These are phyloP conservation scores for Brassica balearica DNA, from an alignment of 441 rosid genomes.

Conservation along the genomic window DNA sequence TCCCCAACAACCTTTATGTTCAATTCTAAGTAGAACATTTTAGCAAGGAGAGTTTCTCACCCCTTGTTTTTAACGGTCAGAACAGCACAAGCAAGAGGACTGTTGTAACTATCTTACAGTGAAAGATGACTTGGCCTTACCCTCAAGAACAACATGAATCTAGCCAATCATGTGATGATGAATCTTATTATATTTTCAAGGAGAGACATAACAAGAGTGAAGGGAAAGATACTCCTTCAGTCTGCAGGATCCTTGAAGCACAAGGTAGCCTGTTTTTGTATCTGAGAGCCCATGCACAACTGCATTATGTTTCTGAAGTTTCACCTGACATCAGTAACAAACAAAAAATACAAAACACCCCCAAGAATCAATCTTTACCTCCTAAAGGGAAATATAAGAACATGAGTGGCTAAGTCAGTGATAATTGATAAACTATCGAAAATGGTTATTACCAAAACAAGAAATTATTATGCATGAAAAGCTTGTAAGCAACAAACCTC, in stretches of 20 bases:
- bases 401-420: neutral
- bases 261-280: slow-evolving; percentile 88
- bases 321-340: slow-evolving; percentile 59
- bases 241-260: slow-evolving; percentile 70
- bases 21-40: no score
- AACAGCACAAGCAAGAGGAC: no score
- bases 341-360: slow-evolving; percentile 16
- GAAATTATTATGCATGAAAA: neutral
- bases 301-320: slow-evolving; percentile 87
- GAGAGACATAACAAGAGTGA: neutral
- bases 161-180: neutral
- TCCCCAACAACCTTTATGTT: no score
- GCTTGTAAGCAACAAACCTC: slow-evolving; percentile 4
- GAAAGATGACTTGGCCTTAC: no score
- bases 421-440: no score
- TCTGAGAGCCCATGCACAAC: slow-evolving; percentile 67
- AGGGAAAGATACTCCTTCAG: slow-evolving; percentile 73
- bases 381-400: slow-evolving; percentile 6
- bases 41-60: no score
- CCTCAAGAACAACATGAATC: neutral
- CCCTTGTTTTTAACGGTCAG: no score
- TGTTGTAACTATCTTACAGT: no score
- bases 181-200: neutral
- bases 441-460: no score
- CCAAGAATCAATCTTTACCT: neutral